Percentiles rank a stretch among this genome's conserved stretches.
Evolutionary conservation across 164 flowering plant genomes (phyloP).

Genomic region (Protea cynaroides): DNA sequence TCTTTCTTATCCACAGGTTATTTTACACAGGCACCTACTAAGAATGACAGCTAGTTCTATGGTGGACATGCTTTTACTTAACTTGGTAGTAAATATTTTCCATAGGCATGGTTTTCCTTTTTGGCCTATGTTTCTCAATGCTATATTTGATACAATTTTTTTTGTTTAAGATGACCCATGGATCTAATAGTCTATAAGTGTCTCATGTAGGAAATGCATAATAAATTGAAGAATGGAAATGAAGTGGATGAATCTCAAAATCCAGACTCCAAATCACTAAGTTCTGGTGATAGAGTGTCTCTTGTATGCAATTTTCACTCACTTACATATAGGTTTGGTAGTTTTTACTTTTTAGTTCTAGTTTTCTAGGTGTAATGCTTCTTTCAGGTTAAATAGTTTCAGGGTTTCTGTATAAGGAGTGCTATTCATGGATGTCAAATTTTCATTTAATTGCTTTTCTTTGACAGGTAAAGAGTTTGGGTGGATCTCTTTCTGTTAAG

Average conservation of each 20-base stretch:
- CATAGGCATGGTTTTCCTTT: not conserved
- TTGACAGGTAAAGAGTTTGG: conserved; percentile 69
- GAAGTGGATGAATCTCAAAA: conserved; percentile 55
- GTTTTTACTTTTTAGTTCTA: no score
- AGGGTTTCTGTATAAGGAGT: not conserved
- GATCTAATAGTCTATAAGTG: not conserved
- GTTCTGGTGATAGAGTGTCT: conserved; percentile 57
- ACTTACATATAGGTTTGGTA: conserved; percentile 2
- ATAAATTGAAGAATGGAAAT: conserved; percentile 79
- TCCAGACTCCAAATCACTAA: conserved; percentile 40
- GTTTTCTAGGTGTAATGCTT: not conserved
- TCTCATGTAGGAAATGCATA: conserved; percentile 56
- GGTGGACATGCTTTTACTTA: conserved; percentile 55
- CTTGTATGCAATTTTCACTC: conserved; percentile 44
- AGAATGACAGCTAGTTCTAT: conserved; percentile 67
- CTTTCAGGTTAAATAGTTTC: not conserved
- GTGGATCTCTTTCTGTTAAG: conserved; percentile 62
- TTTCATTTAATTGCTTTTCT: not conserved
- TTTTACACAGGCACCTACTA: conserved; percentile 79
- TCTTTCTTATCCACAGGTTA: conserved; percentile 42
- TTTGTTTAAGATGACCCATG: no score
- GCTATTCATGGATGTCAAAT: no score
- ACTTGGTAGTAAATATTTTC: conserved; percentile 48
- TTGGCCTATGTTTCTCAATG: not conserved
- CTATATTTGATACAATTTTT: not conserved